A percentile compares a stretch with the other conserved stretches of the same genome.
Evolutionary conservation across 2,329 filamentous ascomycete species (phyloP).

Genomic region (Fusarium nematophilum): DNA sequence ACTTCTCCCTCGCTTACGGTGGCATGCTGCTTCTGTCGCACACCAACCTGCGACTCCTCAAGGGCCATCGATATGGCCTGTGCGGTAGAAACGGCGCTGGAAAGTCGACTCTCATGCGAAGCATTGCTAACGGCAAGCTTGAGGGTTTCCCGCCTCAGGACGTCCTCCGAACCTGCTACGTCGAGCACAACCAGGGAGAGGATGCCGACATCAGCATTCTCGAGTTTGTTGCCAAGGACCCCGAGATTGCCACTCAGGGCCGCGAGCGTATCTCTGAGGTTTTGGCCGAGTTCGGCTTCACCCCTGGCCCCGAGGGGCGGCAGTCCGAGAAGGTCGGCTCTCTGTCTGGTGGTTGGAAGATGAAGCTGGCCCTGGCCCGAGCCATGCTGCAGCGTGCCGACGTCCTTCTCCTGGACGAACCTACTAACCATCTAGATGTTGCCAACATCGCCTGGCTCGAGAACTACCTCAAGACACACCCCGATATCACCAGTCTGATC

Average conservation of each 20-base stretch:
- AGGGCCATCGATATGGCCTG: conserved; percentile 96
- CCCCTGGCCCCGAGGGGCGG: conserved; percentile 85
- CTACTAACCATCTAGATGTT: conserved; percentile 98
- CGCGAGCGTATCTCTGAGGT: conserved; percentile 85
- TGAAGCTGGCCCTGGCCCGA: conserved; percentile 96
- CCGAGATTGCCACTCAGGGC: conserved; percentile 82
- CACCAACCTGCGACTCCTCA: conserved; percentile 92
- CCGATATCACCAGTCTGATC: conserved; percentile 96
- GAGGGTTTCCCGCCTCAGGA: conserved; percentile 96
- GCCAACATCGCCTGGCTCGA: conserved; percentile 96
- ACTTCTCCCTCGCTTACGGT: conserved; percentile 97
- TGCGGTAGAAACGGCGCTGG: conserved; percentile 97
- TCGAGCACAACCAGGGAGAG: conserved; percentile 99
- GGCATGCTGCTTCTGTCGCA: conserved; percentile 97
- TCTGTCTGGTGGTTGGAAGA: conserved; percentile 98
- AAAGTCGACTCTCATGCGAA: conserved; percentile 99
- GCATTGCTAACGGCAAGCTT: conserved; percentile 93
- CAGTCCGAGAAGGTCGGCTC: conserved; percentile 93
- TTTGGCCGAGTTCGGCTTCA: conserved; percentile 93
- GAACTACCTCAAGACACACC: conserved; percentile 94
- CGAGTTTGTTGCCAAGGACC: conserved; percentile 91
- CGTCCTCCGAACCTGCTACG: conserved; percentile 93
- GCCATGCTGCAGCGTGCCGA: conserved; percentile 98
- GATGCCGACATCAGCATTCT: conserved; percentile 96
- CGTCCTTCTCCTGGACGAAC: conserved; percentile 95